A percentile compares a stretch with the other conserved stretches of the same genome.
phyloP scores from a whole-genome alignment of 2,329 filamentous ascomycete species.

The Fusarium armeniacum region DNA sequence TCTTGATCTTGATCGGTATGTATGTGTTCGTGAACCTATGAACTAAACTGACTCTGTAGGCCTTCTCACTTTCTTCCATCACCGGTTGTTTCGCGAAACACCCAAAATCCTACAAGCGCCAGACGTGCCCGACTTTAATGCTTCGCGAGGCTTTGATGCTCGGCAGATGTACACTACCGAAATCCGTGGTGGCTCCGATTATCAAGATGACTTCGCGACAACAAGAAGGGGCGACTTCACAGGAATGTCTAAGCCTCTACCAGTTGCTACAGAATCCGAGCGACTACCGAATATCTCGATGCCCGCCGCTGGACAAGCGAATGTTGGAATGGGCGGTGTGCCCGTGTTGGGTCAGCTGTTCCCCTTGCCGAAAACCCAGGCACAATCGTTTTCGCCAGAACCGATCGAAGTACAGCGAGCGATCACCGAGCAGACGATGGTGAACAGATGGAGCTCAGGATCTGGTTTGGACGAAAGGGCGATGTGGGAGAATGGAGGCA shows the following conservation, averaged over 20 bases:
- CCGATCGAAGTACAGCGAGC: constrained; percentile 45
- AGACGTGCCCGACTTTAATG: constrained; percentile 22
- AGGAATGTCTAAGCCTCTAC: constrained; percentile 35
- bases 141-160: constrained; percentile 32
- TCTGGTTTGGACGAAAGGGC: constrained; percentile 61
- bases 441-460: constrained; percentile 65
- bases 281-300: constrained; percentile 57
- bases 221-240: constrained; percentile 52
- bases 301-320: constrained; percentile 55
- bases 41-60: constrained; percentile 39
- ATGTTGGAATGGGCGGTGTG: constrained; percentile 56
- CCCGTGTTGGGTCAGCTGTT: constrained; percentile 60
- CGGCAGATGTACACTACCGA: constrained; percentile 56
- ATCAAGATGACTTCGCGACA: constrained; percentile 65
- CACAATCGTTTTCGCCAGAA: constrained; percentile 40
- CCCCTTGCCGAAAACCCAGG: constrained; percentile 56
- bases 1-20: constrained; percentile 64
- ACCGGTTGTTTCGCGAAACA: constrained; percentile 28
- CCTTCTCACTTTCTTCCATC: constrained; percentile 56
- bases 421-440: constrained; percentile 54
- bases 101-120: constrained; percentile 2
- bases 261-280: constrained; percentile 33
- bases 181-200: constrained; percentile 59
- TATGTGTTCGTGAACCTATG: not conserved
- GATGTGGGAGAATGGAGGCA: constrained; percentile 55